Evolutionary conservation across 495 filamentous ascomycete genomes (phyloP), one percentile per base, ranked within the genome.

Genomic region (Neurospora discreta): DNA sequence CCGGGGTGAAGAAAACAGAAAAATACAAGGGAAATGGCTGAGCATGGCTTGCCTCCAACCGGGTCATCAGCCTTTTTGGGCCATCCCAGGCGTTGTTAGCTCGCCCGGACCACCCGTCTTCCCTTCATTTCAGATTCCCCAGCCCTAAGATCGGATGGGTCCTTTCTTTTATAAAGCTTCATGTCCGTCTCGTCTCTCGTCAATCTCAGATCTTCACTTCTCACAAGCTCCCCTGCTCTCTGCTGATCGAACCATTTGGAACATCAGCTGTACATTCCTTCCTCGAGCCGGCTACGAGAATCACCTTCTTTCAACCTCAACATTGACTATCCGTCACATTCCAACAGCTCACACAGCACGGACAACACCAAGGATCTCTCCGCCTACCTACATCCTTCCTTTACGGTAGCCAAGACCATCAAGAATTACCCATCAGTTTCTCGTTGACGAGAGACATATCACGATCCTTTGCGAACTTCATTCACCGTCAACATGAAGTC

Each of bases 401-500:
- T 70, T 30, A 70, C 69, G 39, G 33, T 67, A 68, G 40, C 58
- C 58, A 44, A 60, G 36, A 36, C 69, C 1, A 26, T 20, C 69
- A 71, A 33, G 44, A 10, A 0, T 16, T 39, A 71, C 33, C 41
- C 70, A 39, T 26, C 70, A 68, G 26, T 70, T 20, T 43, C 69
- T 44, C 26, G 38, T 58, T 70, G 26, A 52, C 69, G 39, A 43
- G 39, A 42, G 26, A 33, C 15, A 42, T 30, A 70, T n/a, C n/a
- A 39, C 69, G 9, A 38, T 40, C 41, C 69, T 46, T 46, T 30
- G 46, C 5, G 2, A 30, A 69, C 68, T 44, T 69, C 16, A n/a
- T 40, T 69, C 69, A 72, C 23, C 33, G 43, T 42, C 72, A 85
- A 39, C 73, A 88, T 87, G 85, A 88, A 85, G 81, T 80, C 85